Percentiles rank a stretch among this genome's conserved stretches.
Conservation (phyloP, 495 filamentous ascomycete species). For the Xylaria grammica region DNA sequence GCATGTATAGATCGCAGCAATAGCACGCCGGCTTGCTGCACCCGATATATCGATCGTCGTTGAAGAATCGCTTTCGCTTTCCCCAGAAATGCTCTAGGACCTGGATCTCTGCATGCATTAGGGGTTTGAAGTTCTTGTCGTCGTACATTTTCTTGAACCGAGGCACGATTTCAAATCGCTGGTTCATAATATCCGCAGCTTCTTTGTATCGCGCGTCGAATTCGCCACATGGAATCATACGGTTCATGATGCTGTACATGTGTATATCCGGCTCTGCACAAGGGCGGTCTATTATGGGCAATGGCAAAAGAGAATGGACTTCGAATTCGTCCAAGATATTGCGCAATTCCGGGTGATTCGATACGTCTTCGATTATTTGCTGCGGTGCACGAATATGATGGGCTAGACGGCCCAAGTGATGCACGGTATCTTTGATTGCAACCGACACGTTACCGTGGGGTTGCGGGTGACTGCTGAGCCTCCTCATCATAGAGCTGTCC, state of each 20-base stretch:
- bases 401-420: conserved; percentile 26
- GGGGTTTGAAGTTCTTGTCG: neutral
- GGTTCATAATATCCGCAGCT: conserved; percentile 14
- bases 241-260: conserved; percentile 22
- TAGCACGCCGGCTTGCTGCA: conserved; percentile 48
- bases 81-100: conserved; percentile 31
- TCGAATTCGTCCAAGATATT: conserved; percentile 21
- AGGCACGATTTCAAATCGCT: conserved; percentile 16
- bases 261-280: conserved; percentile 22
- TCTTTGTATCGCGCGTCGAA: conserved; percentile 15
- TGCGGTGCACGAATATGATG: conserved; percentile 26
- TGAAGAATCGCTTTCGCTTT: conserved; percentile 31
- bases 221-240: conserved; percentile 18
- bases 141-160: conserved; percentile 43
- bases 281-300: neutral
- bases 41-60: conserved; percentile 42
- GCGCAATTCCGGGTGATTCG: neutral
- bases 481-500: conserved; percentile 12
- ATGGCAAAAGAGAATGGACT: conserved; percentile 2
- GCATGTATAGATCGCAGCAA: conserved; percentile 43
- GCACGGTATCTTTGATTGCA: conserved; percentile 3
- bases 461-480: neutral
- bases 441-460: neutral
- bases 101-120: conserved; percentile 8
- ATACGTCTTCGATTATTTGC: conserved; percentile 24